Percentiles rank a stretch among this genome's conserved stretches.
Conservation (phyloP, 108 stramenopile genomes). For the Stephanodiscus triporus region DNA sequence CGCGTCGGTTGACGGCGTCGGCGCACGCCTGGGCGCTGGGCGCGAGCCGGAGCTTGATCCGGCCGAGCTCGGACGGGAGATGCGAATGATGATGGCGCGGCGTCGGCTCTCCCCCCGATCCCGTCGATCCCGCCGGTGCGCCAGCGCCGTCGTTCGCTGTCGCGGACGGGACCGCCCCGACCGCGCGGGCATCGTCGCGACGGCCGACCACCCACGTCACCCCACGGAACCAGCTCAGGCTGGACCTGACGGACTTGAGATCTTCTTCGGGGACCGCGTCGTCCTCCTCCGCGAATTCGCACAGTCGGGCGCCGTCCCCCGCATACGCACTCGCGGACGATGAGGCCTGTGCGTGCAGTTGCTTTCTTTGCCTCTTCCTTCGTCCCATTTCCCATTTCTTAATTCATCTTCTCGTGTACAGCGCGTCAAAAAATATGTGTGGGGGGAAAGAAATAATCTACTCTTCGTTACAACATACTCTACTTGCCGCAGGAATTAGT, state of each 20-base stretch:
- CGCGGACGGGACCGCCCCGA: neutral
- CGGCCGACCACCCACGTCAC: neutral
- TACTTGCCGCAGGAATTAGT: no score
- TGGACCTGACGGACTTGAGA: neutral
- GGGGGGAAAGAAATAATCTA: no score
- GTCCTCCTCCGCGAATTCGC: neutral
- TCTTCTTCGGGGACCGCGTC: neutral
- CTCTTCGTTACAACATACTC: no score
- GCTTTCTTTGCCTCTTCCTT: no score
- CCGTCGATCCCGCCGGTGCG: neutral
- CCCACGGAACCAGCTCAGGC: neutral
- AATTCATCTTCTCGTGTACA: no score
- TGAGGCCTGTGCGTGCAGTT: no score
- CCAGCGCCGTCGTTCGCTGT: neutral
- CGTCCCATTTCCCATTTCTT: no score
- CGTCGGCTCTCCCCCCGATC: neutral
- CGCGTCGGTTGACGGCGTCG: slow-evolving; percentile 15
- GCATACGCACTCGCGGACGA: no score
- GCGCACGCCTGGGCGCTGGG: slow-evolving; percentile 63
- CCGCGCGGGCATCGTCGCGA: neutral
- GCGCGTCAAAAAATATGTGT: no score
- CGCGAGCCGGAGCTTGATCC: slow-evolving; percentile 61
- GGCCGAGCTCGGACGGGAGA: slow-evolving; percentile 7
- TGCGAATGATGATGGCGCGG: neutral
- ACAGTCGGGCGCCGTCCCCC: no score